These are phyloP conservation scores for Xylaria castorea DNA, from an alignment of 495 filamentous ascomycete genomes.

Conservation along the genomic window DNA sequence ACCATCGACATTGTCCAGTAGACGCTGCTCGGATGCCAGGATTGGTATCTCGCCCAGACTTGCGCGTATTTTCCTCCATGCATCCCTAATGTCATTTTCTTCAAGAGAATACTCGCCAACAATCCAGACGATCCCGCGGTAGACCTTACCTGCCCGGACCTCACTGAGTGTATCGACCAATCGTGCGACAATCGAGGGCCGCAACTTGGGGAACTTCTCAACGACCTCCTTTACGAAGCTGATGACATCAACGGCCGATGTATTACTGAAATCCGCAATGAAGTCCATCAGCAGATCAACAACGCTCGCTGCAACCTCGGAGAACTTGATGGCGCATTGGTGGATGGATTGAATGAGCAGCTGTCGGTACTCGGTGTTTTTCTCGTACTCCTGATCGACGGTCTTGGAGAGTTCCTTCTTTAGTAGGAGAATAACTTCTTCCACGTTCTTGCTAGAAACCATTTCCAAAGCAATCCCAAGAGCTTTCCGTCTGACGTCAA, in stretches of 20 bases:
- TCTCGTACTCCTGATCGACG: constrained; percentile 98
- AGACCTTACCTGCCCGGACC: constrained; percentile 96
- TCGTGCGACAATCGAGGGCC: constrained; percentile 83
- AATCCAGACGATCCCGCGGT: constrained; percentile 96
- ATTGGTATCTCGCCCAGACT: constrained; percentile 98
- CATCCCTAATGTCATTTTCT: constrained; percentile 91
- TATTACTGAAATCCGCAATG: constrained; percentile 97
- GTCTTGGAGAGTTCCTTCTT: constrained; percentile 99
- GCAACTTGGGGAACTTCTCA: constrained; percentile 93
- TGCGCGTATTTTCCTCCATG: constrained; percentile 94
- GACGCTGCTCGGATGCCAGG: constrained; percentile 89
- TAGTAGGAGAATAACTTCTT: constrained; percentile 93
- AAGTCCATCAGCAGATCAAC: constrained; percentile 99
- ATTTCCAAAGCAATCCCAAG: constrained; percentile 92
- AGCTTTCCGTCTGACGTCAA: constrained; percentile 94
- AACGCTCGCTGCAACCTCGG: constrained; percentile 94
- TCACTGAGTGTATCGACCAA: constrained; percentile 91
- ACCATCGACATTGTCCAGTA: constrained; percentile 71
- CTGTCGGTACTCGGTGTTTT: constrained; percentile 97
- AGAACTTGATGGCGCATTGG: constrained; percentile 98
- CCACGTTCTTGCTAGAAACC: constrained; percentile 98
- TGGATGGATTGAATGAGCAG: constrained; percentile 97
- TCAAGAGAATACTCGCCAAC: constrained; percentile 97
- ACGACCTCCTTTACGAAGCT: constrained; percentile 99
- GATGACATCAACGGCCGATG: constrained; percentile 96